phyloP scores from a whole-genome alignment of 1,139 yeast genomes.

The Maudiozyma humilis region DNA sequence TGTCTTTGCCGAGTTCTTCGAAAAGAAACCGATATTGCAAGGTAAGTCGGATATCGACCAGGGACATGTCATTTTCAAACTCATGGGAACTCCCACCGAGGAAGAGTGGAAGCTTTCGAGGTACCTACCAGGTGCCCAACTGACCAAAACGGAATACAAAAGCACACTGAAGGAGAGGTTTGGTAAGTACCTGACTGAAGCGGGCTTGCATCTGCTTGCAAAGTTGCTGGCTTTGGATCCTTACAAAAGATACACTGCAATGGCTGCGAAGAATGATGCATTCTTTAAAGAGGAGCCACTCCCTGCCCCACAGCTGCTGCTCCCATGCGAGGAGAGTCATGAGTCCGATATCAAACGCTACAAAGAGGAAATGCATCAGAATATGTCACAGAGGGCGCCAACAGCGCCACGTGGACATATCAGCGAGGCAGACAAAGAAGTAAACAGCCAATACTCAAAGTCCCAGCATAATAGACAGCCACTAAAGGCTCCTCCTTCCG shows the following conservation, averaged over 20 bases:
- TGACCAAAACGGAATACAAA: constrained; percentile 36
- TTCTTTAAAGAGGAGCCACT: constrained; percentile 61
- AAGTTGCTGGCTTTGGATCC: constrained; percentile 63
- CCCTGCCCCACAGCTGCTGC: constrained; percentile 47
- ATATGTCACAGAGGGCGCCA: constrained; percentile 29
- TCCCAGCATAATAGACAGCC: neutral
- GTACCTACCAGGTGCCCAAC: constrained; percentile 51
- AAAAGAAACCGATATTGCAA: constrained; percentile 69
- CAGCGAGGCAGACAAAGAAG: constrained; percentile 11
- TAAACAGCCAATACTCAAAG: neutral
- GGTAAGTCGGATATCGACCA: constrained; percentile 91
- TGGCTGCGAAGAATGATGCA: constrained; percentile 61
- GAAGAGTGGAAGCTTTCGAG: constrained; percentile 59
- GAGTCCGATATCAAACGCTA: constrained; percentile 72
- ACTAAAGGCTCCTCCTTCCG: neutral
- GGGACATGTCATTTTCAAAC: constrained; percentile 67
- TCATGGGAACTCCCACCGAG: constrained; percentile 72
- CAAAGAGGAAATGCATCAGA: constrained; percentile 36
- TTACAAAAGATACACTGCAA: constrained; percentile 61
- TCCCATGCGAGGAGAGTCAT: constrained; percentile 83
- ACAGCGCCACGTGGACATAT: constrained; percentile 30
- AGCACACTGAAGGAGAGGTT: constrained; percentile 50
- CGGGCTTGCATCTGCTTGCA: constrained; percentile 39
- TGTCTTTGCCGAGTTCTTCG: constrained; percentile 86
- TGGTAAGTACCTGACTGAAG: constrained; percentile 28